These are phyloP conservation scores for Exophiala lecanii-corni DNA, from an alignment of 2,329 filamentous ascomycete species.

Conservation along the genomic window DNA sequence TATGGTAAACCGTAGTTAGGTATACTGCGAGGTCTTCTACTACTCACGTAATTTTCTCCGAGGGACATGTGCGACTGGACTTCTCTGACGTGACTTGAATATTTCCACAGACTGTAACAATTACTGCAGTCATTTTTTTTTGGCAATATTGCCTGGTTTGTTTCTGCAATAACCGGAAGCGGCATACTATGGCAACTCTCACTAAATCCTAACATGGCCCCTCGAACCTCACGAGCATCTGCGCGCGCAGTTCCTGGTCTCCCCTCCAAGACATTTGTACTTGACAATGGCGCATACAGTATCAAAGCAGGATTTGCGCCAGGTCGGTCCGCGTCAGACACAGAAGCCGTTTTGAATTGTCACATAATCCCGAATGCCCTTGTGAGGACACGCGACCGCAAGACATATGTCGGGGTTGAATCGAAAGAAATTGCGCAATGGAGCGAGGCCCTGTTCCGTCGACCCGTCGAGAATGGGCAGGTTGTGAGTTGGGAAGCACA, in stretches of 20 bases:
- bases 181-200: neutral
- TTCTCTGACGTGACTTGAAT: too few relatives aligned
- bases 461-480: conserved; percentile 91
- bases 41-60: too few relatives aligned
- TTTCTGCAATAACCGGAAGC: neutral
- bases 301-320: conserved; percentile 81
- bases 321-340: conserved; percentile 36
- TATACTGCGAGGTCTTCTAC: too few relatives aligned
- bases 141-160: too few relatives aligned
- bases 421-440: conserved; percentile 78
- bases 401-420: conserved; percentile 74
- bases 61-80: too few relatives aligned
- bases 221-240: conserved; percentile 47
- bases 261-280: conserved; percentile 67
- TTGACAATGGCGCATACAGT: conserved; percentile 90
- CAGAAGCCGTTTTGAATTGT: conserved; percentile 47
- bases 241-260: conserved; percentile 45
- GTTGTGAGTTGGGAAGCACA: conserved; percentile 95
- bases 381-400: conserved; percentile 72
- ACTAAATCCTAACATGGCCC: conserved; percentile 4
- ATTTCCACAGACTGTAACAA: too few relatives aligned
- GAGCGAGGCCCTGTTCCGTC: conserved; percentile 78
- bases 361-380: conserved; percentile 81
- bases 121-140: too few relatives aligned
- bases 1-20: too few relatives aligned